phyloP scores from a whole-genome alignment of 192 early-diverging fungal species.

The Paraglomus occultum region DNA sequence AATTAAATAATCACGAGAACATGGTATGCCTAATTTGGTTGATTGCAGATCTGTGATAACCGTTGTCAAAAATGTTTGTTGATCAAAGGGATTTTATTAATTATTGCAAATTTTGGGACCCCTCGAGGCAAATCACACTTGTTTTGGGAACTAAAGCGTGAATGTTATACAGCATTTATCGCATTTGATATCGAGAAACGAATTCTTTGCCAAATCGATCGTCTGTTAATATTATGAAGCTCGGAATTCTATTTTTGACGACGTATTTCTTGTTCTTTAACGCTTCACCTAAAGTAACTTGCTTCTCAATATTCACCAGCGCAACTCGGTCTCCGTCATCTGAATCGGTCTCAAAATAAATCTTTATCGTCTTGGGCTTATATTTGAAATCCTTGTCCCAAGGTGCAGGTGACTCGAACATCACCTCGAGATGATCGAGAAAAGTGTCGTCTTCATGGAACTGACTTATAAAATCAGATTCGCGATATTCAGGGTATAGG shows the following conservation, averaged over 20 bases:
- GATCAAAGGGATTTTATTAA: too few relatives aligned
- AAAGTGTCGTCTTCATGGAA: conserved; percentile 86
- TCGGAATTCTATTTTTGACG: conserved; percentile 80
- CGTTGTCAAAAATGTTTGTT: too few relatives aligned
- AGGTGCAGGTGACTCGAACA: conserved; percentile 75
- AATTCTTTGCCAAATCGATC: not conserved
- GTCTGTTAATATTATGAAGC: conserved; percentile 84
- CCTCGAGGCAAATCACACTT: too few relatives aligned
- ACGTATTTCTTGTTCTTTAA: conserved; percentile 64
- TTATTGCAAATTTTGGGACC: too few relatives aligned
- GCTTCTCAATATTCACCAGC: conserved; percentile 63
- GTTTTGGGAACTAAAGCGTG: too few relatives aligned
- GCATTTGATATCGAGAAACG: too few relatives aligned
- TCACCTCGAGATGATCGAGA: conserved; percentile 75
- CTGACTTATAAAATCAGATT: conserved; percentile 83
- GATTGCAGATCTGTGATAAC: too few relatives aligned
- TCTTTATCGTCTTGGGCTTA: conserved; percentile 64
- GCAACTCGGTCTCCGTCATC: conserved; percentile 49
- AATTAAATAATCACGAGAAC: conserved; percentile 1
- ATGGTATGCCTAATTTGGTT: not conserved
- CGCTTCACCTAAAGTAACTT: conserved; percentile 60
- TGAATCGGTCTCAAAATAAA: conserved; percentile 74
- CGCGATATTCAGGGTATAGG: conserved; percentile 90
- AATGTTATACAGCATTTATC: too few relatives aligned
- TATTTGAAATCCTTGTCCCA: conserved; percentile 82